Evolutionary conservation across 1,284 basidiomycete species (phyloP).

Genomic region (Fomitiporia mediterranea): DNA sequence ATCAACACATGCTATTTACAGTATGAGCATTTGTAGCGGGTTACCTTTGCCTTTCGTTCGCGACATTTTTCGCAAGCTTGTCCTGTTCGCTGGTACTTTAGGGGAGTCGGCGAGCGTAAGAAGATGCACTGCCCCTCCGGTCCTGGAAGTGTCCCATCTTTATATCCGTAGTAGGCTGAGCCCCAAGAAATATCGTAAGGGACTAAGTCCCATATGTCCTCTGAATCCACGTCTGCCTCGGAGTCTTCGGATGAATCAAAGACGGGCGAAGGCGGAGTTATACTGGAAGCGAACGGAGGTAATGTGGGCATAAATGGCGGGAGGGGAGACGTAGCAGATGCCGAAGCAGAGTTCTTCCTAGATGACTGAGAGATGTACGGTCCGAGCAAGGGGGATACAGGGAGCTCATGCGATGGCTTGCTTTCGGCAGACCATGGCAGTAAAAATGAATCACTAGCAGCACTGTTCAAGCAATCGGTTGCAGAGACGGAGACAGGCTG

Average conservation of each 20-base stretch:
- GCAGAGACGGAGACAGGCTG: neutral
- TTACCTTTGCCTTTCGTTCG: slow-evolving; percentile 43
- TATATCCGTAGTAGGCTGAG: slow-evolving; percentile 35
- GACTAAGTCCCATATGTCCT: slow-evolving; percentile 38
- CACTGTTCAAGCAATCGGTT: neutral
- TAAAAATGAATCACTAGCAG: slow-evolving; percentile 4
- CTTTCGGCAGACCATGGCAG: neutral
- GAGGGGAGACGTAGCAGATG: neutral
- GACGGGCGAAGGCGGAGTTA: slow-evolving; percentile 6
- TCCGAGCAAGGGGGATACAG: neutral
- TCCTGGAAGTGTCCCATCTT: slow-evolving; percentile 36
- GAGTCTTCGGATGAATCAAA: slow-evolving; percentile 9
- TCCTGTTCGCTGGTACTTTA: slow-evolving; percentile 37
- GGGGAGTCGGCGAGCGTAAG: slow-evolving; percentile 38
- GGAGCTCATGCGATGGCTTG: neutral
- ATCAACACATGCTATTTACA: slow-evolving; percentile 1
- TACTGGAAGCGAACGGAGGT: neutral
- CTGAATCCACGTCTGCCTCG: slow-evolving; percentile 24
- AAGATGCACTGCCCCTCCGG: slow-evolving; percentile 39
- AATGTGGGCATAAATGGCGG: neutral
- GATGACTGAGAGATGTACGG: slow-evolving; percentile 13
- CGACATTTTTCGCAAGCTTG: slow-evolving; percentile 43
- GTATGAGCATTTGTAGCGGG: slow-evolving; percentile 1
- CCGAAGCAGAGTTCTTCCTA: slow-evolving; percentile 1
- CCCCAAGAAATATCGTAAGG: slow-evolving; percentile 43